Conservation (phyloP, 768 basidiomycete species). For the Lanmaoa rubissima region DNA sequence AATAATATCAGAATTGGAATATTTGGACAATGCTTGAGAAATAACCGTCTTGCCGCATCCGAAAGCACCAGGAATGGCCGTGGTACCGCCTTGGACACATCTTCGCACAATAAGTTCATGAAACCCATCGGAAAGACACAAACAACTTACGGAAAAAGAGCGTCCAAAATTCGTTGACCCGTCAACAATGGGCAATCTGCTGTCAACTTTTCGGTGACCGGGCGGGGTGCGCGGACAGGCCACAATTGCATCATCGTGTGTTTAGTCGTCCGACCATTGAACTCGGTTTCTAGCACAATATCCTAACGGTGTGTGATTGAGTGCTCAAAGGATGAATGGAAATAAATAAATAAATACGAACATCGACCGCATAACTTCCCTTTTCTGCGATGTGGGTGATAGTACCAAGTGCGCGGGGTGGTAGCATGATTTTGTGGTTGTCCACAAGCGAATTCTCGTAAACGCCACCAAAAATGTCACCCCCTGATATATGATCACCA, state of each 20-base stretch:
- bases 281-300: conserved; percentile 94
- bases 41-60: conserved; percentile 99
- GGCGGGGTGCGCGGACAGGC: conserved; percentile 98
- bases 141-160: conserved; percentile 82
- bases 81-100: conserved; percentile 96
- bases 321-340: neutral
- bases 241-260: conserved; percentile 98
- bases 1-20: conserved; percentile 98
- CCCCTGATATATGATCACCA: conserved; percentile 96
- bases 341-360: conserved; percentile 37
- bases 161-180: conserved; percentile 95
- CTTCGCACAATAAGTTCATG: conserved; percentile 34
- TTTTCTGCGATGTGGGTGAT: conserved; percentile 92
- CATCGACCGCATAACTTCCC: conserved; percentile 89
- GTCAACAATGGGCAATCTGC: conserved; percentile 91
- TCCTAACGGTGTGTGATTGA: conserved; percentile 51
- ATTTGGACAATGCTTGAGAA: conserved; percentile 96
- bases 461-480: conserved; percentile 92
- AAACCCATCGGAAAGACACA: neutral
- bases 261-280: conserved; percentile 89
- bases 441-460: conserved; percentile 97
- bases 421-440: conserved; percentile 96
- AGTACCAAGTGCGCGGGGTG: conserved; percentile 91
- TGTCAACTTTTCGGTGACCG: conserved; percentile 92
- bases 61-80: conserved; percentile 98